Evolutionary conservation across 169 alveolate species (phyloP), one percentile per base, ranked within the genome.

Genomic region (Pseudocohnilembus persalinus): DNA sequence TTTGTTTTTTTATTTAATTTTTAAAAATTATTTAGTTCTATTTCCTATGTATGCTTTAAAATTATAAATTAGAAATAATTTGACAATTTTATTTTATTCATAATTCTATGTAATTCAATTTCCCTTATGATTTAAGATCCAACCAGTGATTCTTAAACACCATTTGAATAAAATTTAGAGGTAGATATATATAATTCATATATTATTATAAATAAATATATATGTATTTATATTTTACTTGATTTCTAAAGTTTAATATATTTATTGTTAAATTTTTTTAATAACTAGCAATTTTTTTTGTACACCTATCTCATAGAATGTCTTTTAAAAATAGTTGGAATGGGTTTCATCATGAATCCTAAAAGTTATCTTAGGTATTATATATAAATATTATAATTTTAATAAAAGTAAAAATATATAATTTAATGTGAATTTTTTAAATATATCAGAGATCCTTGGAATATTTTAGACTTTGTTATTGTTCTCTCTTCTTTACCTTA

Each of bases 401-500:
- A 49, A 11, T 49, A 11, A 49, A 11, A 49, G 20, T 49, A 11
- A 49, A 11, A 49, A 49, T 49, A 11, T 4, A 11, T 11, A 49
- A 49, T 49, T 20, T 49, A 49, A 11, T 4, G 20, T 49, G 20
- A 49, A 11, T 11, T 49, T 49, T 11, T 20, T 49, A 49, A 49
- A 49, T 11, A 49, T n/a, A n/a, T n/a, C n/a, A n/a, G 94, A 88
- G 98, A 96, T 80, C 85, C 89, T 28, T 96, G 98, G 98, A 96
- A 96, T 88, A 87, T 91, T 29, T 78, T 96, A 27, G 98, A 96
- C 89, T 94, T 94, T 79, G 27, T 74, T 1, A 72, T 86, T 1
- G 83, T 86, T 0, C 68, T 86, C 0, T 31, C 90, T n/a, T 80
- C 74, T 26, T 30, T 86, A 0, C 77, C 83, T 0, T 83, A 75